These are phyloP conservation scores for Malassezia sp. DNA, from an alignment of 1,284 basidiomycete genomes.

Conservation along the genomic window DNA sequence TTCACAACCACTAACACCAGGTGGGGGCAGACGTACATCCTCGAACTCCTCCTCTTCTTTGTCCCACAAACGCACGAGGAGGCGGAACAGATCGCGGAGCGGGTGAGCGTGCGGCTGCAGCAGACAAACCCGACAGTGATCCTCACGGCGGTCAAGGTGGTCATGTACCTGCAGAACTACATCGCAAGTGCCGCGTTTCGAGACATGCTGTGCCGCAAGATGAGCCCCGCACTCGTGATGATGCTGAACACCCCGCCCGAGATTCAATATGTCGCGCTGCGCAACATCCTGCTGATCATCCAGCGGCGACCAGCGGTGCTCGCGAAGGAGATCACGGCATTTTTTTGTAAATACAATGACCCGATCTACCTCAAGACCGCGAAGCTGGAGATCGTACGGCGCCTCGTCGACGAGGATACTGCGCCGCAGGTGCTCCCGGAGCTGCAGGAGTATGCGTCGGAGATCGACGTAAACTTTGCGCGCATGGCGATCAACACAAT, in stretches of 20 bases:
- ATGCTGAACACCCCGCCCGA: constrained; percentile 83
- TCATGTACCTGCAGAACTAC: constrained; percentile 97
- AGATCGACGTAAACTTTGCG: constrained; percentile 96
- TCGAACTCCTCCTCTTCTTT: constrained; percentile 84
- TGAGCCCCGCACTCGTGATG: constrained; percentile 65
- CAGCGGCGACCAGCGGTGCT: constrained; percentile 83
- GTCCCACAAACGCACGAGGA: constrained; percentile 77
- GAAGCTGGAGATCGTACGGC: constrained; percentile 97
- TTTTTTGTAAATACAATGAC: constrained; percentile 99
- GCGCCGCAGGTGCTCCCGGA: constrained; percentile 83
- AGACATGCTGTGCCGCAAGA: constrained; percentile 83
- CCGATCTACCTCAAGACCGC: constrained; percentile 97
- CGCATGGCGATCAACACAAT: constrained; percentile 93
- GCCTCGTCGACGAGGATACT: constrained; percentile 79
- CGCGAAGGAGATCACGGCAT: constrained; percentile 93
- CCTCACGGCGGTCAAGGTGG: constrained; percentile 82
- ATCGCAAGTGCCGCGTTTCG: constrained; percentile 80
- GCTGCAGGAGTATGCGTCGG: constrained; percentile 93
- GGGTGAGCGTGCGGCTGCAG: constrained; percentile 77
- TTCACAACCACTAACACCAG: too few species aligned
- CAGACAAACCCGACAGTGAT: constrained; percentile 92
- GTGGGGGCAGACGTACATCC: constrained; percentile 99
- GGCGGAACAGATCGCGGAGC: constrained; percentile 84
- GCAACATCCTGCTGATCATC: constrained; percentile 92
- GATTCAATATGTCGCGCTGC: constrained; percentile 92